A percentile compares a stretch with the other conserved stretches of the same genome.
Conservation (phyloP, 1,139 yeast species). For the Geotrichum siamense region DNA sequence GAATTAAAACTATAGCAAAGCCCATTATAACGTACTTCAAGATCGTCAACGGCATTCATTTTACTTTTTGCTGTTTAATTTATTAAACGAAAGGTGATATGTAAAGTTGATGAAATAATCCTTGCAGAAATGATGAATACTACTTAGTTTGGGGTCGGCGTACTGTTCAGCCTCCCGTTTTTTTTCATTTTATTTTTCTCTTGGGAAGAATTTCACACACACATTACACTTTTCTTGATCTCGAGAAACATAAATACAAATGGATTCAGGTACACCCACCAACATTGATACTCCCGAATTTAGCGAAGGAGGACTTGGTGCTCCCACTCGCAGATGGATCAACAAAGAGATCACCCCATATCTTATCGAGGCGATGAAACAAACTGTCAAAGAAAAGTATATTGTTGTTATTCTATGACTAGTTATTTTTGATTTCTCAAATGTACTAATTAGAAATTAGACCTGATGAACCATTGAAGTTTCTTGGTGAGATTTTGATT, state of each 20-base stretch:
- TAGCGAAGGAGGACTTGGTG: slow-evolving; percentile 50
- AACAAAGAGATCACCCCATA: slow-evolving; percentile 63
- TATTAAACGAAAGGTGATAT: too few species aligned
- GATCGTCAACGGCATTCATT: too few species aligned
- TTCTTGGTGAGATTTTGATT: slow-evolving; percentile 65
- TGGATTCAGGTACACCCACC: neutral
- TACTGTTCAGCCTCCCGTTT: slow-evolving; percentile 1
- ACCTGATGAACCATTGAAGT: slow-evolving; percentile 64
- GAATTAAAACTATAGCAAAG: too few species aligned
- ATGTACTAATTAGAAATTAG: slow-evolving; percentile 17
- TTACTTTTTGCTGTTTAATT: too few species aligned
- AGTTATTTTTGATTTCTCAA: neutral
- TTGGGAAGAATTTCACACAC: too few species aligned
- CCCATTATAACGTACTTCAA: too few species aligned
- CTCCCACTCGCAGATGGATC: slow-evolving; percentile 70
- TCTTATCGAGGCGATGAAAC: slow-evolving; percentile 61
- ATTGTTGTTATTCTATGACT: slow-evolving; percentile 12
- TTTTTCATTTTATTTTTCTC: neutral
- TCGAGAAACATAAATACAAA: neutral
- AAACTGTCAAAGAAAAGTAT: slow-evolving; percentile 42
- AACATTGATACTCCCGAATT: neutral
- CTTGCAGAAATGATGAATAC: too few species aligned
- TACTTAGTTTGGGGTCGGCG: too few species aligned
- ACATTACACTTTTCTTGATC: too few species aligned
- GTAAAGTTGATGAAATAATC: too few species aligned